Conservation (phyloP, 495 filamentous ascomycete genomes). For the Bryoglossum gracile region DNA sequence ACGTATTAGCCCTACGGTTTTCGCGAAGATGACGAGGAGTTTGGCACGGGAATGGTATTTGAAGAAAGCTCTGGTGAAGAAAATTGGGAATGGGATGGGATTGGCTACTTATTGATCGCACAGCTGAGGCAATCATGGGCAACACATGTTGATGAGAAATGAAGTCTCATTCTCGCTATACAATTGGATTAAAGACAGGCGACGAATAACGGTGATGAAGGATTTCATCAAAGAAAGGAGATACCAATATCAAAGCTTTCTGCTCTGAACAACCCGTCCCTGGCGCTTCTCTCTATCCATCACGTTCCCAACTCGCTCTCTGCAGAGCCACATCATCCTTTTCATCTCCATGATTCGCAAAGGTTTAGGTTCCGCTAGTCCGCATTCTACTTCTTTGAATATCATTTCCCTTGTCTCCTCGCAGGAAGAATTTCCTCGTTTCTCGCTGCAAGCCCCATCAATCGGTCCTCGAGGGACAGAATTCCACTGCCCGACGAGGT, state of each 20-base stretch:
- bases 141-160: too few species aligned
- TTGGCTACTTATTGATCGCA: slow-evolving; percentile 35
- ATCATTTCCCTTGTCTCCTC: slow-evolving; percentile 14
- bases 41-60: slow-evolving; percentile 84
- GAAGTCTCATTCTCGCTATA: too few species aligned
- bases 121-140: too few species aligned
- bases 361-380: slow-evolving; percentile 30
- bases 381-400: slow-evolving; percentile 25
- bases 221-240: too few species aligned
- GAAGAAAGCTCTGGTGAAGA: slow-evolving; percentile 81
- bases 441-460: not conserved
- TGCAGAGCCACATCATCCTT: slow-evolving; percentile 27
- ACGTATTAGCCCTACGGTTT: slow-evolving; percentile 69
- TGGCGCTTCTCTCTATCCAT: slow-evolving; percentile 15
- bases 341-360: slow-evolving; percentile 28
- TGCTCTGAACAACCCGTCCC: too few species aligned
- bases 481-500: not conserved
- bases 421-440: not conserved
- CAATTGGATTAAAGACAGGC: too few species aligned
- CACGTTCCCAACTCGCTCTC: slow-evolving; percentile 9
- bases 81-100: slow-evolving; percentile 84
- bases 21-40: slow-evolving; percentile 74
- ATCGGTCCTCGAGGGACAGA: not conserved
- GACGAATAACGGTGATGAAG: too few species aligned
- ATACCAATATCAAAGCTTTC: slow-evolving; percentile 4